Percentiles rank a stretch among this genome's conserved stretches.
Evolutionary conservation across 768 basidiomycete genomes (phyloP).

Genomic region (Mycena venus): DNA sequence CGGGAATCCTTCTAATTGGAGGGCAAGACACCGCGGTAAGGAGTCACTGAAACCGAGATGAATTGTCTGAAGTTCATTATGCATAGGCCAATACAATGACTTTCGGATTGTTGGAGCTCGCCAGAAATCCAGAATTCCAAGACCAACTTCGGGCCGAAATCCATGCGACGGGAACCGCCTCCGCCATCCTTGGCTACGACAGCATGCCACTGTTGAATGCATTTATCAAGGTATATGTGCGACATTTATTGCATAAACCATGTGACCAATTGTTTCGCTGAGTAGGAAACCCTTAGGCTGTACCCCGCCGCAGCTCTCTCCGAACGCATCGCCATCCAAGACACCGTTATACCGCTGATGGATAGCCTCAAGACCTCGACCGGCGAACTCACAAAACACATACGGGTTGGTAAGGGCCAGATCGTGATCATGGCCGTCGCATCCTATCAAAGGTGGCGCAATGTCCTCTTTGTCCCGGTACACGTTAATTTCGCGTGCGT

Average conservation of each 20-base stretch:
- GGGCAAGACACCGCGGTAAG: conserved; percentile 26
- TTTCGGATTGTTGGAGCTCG: conserved; percentile 26
- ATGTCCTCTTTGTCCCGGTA: no score
- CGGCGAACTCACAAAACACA: not conserved
- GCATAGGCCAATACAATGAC: conserved; percentile 17
- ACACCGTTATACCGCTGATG: conserved; percentile 10
- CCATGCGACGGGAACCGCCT: not conserved
- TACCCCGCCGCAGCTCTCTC: not conserved
- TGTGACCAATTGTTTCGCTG: no score
- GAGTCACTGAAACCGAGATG: not conserved
- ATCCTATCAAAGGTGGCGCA: conserved; percentile 18
- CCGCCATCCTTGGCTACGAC: not conserved
- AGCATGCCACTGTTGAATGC: no score
- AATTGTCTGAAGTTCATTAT: not conserved
- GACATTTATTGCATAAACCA: not conserved
- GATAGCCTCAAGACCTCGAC: not conserved
- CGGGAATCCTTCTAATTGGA: conserved; percentile 13
- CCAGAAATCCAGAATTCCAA: conserved; percentile 22
- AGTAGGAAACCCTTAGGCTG: conserved; percentile 22
- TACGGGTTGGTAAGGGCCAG: conserved; percentile 25
- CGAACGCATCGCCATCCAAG: conserved; percentile 14
- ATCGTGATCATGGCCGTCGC: not conserved
- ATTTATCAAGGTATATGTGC: conserved; percentile 24
- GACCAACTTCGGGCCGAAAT: conserved; percentile 21
- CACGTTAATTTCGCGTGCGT: not conserved